These are phyloP conservation scores for Echites panduratus DNA, from an alignment of 257 asterid genomes.

Conservation along the genomic window DNA sequence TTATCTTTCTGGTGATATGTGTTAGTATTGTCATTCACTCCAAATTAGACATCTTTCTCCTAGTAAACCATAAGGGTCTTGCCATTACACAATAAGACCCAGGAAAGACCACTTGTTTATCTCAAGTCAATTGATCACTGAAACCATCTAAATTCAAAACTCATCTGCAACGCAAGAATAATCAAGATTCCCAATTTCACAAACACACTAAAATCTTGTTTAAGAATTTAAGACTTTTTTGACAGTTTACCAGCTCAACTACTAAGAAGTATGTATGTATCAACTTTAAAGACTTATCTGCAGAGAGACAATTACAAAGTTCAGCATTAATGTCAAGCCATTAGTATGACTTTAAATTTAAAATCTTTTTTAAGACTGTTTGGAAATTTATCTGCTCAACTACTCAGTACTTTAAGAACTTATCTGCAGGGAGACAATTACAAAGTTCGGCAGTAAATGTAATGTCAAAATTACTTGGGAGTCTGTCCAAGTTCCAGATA, in stretches of 20 bases:
- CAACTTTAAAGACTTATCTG: not conserved
- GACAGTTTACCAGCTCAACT: not conserved
- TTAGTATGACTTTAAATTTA: too few species aligned
- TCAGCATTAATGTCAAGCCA: not conserved
- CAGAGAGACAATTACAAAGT: not conserved
- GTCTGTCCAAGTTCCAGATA: not conserved
- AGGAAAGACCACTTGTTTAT: not conserved
- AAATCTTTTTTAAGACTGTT: not conserved
- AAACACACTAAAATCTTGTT: not conserved
- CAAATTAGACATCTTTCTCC: too few species aligned
- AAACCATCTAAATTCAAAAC: not conserved
- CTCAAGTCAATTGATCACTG: not conserved
- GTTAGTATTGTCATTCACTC: not conserved
- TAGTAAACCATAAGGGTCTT: too few species aligned
- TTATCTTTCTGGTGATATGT: not conserved
- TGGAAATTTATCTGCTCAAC: not conserved
- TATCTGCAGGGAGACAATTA: not conserved
- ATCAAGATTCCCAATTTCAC: not conserved
- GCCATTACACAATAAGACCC: too few species aligned
- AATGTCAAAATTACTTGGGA: not conserved
- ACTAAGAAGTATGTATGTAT: not conserved
- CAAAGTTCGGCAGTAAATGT: not conserved
- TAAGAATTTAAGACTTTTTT: not conserved
- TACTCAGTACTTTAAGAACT: not conserved
- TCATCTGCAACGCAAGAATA: not conserved